Evolutionary conservation across 345 rosid genomes (phyloP).

Genomic region (Jatropha curcas): DNA sequence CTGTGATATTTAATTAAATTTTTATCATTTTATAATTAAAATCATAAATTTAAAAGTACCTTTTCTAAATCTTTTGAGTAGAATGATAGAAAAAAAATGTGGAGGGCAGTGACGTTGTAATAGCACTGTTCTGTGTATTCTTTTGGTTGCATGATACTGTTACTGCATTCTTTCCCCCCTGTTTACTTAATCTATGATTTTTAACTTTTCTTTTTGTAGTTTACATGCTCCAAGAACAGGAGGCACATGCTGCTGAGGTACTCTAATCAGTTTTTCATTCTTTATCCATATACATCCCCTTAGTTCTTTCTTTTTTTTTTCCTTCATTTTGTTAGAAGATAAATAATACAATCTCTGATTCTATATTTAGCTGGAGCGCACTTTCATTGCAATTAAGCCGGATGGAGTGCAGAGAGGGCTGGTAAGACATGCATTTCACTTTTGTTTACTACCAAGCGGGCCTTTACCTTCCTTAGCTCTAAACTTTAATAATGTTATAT

Average conservation of each 20-base stretch:
- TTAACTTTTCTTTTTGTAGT: slow-evolving; percentile 41
- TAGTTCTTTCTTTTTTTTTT: neutral
- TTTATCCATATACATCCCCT: neutral
- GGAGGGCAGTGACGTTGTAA: neutral
- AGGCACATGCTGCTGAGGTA: slow-evolving; percentile 93
- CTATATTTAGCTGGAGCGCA: slow-evolving; percentile 67
- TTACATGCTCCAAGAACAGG: slow-evolving; percentile 85
- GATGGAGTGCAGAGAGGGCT: slow-evolving; percentile 97
- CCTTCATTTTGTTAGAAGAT: neutral
- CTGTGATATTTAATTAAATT: too few species aligned
- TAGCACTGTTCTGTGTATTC: neutral
- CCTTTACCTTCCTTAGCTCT: neutral
- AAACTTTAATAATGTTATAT: slow-evolving; percentile 7
- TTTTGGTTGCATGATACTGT: neutral
- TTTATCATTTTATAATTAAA: too few species aligned
- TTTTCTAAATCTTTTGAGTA: neutral
- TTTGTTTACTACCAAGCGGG: neutral
- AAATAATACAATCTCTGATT: slow-evolving; percentile 4
- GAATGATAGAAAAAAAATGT: neutral
- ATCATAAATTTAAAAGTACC: neutral
- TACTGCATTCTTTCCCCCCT: neutral
- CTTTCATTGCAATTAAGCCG: slow-evolving; percentile 98
- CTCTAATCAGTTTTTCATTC: slow-evolving; percentile 1
- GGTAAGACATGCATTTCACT: slow-evolving; percentile 47
- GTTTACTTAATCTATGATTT: neutral